These are phyloP conservation scores for Areca catechu DNA, from an alignment of 176 grass and related monocot genomes.

Conservation along the genomic window DNA sequence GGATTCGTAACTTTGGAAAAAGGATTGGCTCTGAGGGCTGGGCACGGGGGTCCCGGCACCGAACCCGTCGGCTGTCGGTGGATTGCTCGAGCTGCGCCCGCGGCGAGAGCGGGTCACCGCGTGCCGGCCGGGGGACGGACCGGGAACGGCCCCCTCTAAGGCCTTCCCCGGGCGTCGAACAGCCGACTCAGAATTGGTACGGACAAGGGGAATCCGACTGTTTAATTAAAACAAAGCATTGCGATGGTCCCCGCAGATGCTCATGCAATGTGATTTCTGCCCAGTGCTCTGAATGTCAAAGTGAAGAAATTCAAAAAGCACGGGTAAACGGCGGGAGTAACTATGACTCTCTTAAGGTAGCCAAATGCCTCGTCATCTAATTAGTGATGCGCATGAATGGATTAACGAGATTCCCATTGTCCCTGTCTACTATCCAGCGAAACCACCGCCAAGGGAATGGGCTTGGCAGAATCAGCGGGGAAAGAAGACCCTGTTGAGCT, in stretches of 20 bases:
- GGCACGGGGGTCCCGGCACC: conserved; percentile 36
- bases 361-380: conserved; percentile 43
- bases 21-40: too few species aligned
- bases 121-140: conserved; percentile 18
- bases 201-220: conserved; percentile 36
- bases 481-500: too few species aligned
- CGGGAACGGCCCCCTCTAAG: too few species aligned
- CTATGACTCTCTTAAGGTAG: conserved; percentile 52
- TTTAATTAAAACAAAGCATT: conserved; percentile 47
- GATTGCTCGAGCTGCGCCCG: conserved; percentile 28
- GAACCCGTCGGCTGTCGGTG: conserved; percentile 23
- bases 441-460: conserved; percentile 5
- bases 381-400: background rate
- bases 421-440: conserved; percentile 1
- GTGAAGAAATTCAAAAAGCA: conserved; percentile 50
- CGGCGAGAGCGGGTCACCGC: conserved; percentile 20
- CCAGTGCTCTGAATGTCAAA: conserved; percentile 52
- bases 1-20: too few species aligned
- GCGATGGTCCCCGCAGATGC: conserved; percentile 36
- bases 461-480: too few species aligned
- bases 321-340: conserved; percentile 44
- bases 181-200: conserved; percentile 34
- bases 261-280: conserved; percentile 43
- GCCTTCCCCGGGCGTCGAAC: too few species aligned
- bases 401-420: conserved; percentile 10